Conservation (phyloP, 1,284 basidiomycete genomes). For the Pseudozyma hubeiensis region DNA sequence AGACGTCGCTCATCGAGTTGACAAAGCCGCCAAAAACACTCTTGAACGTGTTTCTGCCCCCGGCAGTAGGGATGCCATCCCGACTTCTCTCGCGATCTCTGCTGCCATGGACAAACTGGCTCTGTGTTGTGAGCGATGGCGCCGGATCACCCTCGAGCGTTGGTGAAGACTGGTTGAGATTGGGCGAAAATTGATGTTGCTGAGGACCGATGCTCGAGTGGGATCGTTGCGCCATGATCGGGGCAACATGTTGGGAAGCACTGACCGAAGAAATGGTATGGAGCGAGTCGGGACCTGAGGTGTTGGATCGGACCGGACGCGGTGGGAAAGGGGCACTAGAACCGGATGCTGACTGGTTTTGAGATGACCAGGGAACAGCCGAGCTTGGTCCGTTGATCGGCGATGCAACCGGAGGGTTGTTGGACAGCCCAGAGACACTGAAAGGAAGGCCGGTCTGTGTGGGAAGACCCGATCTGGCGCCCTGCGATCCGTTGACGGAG, state of each 20-base stretch:
- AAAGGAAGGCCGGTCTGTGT: slow-evolving; percentile 35
- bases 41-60: slow-evolving; percentile 64
- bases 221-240: slow-evolving; percentile 43
- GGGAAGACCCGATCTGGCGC: slow-evolving; percentile 32
- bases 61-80: slow-evolving; percentile 39
- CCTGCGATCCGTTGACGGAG: slow-evolving; percentile 13
- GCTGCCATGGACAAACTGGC: slow-evolving; percentile 41
- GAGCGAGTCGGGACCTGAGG: slow-evolving; percentile 37
- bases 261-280: slow-evolving; percentile 26
- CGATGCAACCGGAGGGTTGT: slow-evolving; percentile 30
- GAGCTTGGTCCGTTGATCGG: slow-evolving; percentile 21
- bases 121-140: slow-evolving; percentile 39
- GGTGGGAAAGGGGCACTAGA: slow-evolving; percentile 27
- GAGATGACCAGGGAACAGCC: slow-evolving; percentile 34
- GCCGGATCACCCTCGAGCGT: slow-evolving; percentile 31
- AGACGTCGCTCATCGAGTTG: slow-evolving; percentile 75
- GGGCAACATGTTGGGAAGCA: slow-evolving; percentile 38
- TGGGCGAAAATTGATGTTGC: slow-evolving; percentile 44
- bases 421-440: slow-evolving; percentile 18
- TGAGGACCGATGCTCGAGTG: slow-evolving; percentile 50
- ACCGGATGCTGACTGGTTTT: slow-evolving; percentile 8
- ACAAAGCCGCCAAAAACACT: slow-evolving; percentile 69
- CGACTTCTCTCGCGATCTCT: slow-evolving; percentile 46
- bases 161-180: slow-evolving; percentile 40
- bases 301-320: slow-evolving; percentile 53